These are phyloP conservation scores for Physcomitrium patens DNA, from an alignment of 225 moss, liverwort and hornwort species.

Conservation along the genomic window DNA sequence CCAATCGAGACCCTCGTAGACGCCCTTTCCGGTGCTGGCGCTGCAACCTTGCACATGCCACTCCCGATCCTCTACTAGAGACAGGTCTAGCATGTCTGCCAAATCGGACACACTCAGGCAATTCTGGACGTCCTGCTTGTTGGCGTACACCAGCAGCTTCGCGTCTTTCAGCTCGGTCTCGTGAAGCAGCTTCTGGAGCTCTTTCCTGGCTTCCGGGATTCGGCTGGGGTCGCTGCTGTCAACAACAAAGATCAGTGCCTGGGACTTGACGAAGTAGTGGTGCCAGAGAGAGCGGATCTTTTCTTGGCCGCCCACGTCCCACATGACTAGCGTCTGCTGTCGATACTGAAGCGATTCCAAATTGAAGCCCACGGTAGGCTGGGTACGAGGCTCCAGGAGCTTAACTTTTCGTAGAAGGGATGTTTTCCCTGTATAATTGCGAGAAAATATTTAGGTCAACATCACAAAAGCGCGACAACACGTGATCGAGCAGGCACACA, in stretches of 20 bases:
- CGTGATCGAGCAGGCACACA: too few species aligned
- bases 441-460: neutral
- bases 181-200: constrained; percentile 20
- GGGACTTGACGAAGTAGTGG: constrained; percentile 24
- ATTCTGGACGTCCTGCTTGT: constrained; percentile 22
- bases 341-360: constrained; percentile 18
- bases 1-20: constrained; percentile 28
- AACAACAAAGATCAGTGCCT: constrained; percentile 23
- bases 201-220: constrained; percentile 23
- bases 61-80: constrained; percentile 5
- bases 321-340: constrained; percentile 8
- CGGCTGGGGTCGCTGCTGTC: constrained; percentile 24
- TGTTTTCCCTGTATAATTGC: constrained; percentile 17
- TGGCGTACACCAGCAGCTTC: constrained; percentile 20
- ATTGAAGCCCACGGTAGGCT: constrained; percentile 17
- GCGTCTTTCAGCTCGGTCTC: constrained; percentile 19
- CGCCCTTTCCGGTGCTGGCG: constrained; percentile 24
- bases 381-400: neutral
- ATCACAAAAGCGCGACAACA: too few species aligned
- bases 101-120: constrained; percentile 18
- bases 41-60: constrained; percentile 31
- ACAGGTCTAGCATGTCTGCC: constrained; percentile 20
- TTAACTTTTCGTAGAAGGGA: constrained; percentile 14
- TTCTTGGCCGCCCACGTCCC: constrained; percentile 28
- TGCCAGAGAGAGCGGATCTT: constrained; percentile 31